These are phyloP conservation scores for Sabuloglossum arenarium DNA, from an alignment of 495 filamentous ascomycete species.

Conservation along the genomic window DNA sequence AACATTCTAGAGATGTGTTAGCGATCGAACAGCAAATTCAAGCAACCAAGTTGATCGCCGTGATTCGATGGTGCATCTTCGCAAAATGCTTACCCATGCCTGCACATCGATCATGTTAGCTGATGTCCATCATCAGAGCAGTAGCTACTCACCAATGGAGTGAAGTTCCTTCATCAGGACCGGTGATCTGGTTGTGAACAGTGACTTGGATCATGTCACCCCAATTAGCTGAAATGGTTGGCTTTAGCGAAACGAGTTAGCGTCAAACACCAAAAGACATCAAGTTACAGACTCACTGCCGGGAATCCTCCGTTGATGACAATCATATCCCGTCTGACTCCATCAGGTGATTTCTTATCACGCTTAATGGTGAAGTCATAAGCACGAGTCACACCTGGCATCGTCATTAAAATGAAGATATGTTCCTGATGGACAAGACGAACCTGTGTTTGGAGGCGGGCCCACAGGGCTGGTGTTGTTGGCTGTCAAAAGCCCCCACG, in stretches of 20 bases:
- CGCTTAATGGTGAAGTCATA: neutral
- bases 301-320: slow-evolving; percentile 8
- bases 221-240: slow-evolving; percentile 10
- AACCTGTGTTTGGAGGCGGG: too few species aligned
- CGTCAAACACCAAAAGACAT: too few species aligned
- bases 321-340: slow-evolving; percentile 19
- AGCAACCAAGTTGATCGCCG: too few species aligned
- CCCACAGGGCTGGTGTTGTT: too few species aligned
- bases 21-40: too few species aligned
- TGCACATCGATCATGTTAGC: slow-evolving; percentile 1
- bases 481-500: too few species aligned
- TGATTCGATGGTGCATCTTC: too few species aligned
- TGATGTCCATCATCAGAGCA: slow-evolving; percentile 2
- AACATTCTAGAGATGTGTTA: too few species aligned
- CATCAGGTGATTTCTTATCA: neutral
- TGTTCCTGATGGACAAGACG: too few species aligned
- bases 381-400: neutral
- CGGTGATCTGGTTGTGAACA: slow-evolving; percentile 15
- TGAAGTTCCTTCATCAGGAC: slow-evolving; percentile 16
- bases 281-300: too few species aligned
- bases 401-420: too few species aligned
- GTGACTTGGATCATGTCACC: slow-evolving; percentile 20
- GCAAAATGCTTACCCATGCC: too few species aligned
- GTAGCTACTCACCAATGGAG: slow-evolving; percentile 23
- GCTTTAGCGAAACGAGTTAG: neutral